phyloP scores from a whole-genome alignment of 768 basidiomycete genomes.

The Termitomyces sp. region DNA sequence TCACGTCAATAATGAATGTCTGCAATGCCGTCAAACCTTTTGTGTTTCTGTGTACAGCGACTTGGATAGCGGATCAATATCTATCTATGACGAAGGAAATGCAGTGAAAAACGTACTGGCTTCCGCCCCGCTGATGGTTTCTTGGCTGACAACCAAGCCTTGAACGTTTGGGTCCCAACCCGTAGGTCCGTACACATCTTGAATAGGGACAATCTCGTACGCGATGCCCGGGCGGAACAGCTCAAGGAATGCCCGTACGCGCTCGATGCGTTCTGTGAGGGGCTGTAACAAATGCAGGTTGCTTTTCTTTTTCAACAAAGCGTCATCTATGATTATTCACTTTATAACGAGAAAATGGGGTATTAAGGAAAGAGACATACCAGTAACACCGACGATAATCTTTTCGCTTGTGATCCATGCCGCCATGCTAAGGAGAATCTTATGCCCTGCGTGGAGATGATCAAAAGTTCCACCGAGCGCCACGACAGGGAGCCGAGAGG shows the following conservation, averaged over 20 bases:
- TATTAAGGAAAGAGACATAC: slow-evolving; percentile 30
- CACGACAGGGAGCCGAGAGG: slow-evolving; percentile 53
- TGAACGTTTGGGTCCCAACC: slow-evolving; percentile 85
- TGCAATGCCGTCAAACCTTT: slow-evolving; percentile 53
- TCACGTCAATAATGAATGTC: slow-evolving; percentile 84
- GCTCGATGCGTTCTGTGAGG: slow-evolving; percentile 46
- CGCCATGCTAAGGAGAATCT: slow-evolving; percentile 91
- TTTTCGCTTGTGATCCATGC: slow-evolving; percentile 76
- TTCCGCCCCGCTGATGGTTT: slow-evolving; percentile 73
- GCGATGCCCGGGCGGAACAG: slow-evolving; percentile 63
- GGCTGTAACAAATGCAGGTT: slow-evolving; percentile 63
- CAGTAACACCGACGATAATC: slow-evolving; percentile 87
- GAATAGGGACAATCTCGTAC: slow-evolving; percentile 67
- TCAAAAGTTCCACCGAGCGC: slow-evolving; percentile 96
- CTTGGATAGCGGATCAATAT: slow-evolving; percentile 28
- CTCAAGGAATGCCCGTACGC: slow-evolving; percentile 61
- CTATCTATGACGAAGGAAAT: background rate
- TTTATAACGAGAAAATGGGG: slow-evolving; percentile 1
- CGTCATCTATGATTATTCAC: slow-evolving; percentile 47
- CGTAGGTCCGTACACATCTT: slow-evolving; percentile 90
- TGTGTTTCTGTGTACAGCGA: slow-evolving; percentile 54
- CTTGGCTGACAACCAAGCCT: slow-evolving; percentile 85
- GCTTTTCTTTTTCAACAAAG: slow-evolving; percentile 64
- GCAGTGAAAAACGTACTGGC: slow-evolving; percentile 47
- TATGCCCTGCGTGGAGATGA: slow-evolving; percentile 95